Conservation (phyloP, 371 early-diverging fungal genomes). For the Choanephora cucurbitarum region DNA sequence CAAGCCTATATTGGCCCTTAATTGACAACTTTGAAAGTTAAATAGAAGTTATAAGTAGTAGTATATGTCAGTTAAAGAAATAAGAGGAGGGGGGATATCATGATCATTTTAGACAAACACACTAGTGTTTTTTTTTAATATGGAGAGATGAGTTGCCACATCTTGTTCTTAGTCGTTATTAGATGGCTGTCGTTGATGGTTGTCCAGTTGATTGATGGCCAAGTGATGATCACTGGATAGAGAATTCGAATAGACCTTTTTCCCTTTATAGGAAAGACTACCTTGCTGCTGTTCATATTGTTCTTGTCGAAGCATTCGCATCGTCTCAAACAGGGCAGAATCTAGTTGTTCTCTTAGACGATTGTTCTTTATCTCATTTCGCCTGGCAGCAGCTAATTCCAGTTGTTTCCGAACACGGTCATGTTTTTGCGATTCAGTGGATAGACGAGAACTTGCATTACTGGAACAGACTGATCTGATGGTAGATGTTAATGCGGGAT, state of each 20-base stretch:
- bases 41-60: too few species aligned
- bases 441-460: neutral
- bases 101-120: too few species aligned
- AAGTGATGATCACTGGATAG: neutral
- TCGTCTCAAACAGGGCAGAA: conserved; percentile 11
- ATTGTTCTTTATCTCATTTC: conserved; percentile 11
- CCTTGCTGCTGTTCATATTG: neutral
- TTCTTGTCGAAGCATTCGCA: conserved; percentile 4
- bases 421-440: neutral
- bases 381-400: conserved; percentile 13
- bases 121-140: too few species aligned
- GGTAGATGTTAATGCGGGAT: too few species aligned
- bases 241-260: neutral
- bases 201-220: neutral
- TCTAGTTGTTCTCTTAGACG: conserved; percentile 17
- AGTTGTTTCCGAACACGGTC: conserved; percentile 9
- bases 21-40: too few species aligned
- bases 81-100: too few species aligned
- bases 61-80: too few species aligned
- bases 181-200: neutral
- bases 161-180: neutral
- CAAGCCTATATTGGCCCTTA: too few species aligned
- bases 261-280: neutral
- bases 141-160: neutral
- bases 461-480: too few species aligned